Base-by-base conservation (phyloP, 352 stramenopile species). In the Globisporangium splendens region DNA sequence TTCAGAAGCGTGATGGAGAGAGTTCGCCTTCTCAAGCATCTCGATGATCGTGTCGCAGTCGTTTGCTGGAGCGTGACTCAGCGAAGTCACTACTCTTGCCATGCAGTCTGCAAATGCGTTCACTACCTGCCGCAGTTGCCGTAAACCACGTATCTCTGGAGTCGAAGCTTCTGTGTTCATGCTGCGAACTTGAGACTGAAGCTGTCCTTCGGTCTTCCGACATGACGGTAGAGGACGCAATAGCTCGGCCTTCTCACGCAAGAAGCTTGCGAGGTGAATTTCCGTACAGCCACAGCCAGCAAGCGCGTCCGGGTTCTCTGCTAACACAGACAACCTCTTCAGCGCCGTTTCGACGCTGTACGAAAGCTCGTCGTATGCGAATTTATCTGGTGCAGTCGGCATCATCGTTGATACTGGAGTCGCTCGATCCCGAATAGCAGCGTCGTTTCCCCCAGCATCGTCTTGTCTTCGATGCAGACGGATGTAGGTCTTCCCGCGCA, bases 221-320 rank as follows among this genome's bases (percentile, higher is more conserved):
- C 28, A 33, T 28, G 8, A n/a, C 1, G 38, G 43, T 31, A 24
- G 43, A 2, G 18, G 12, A 21, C 44, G 42, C 33, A 72, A 59
- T 18, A 80, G 44, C 33, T 74, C 50, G 3, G 61, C 54, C 8
- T 80, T 66, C 33, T 62, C 43, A 12, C 66, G 65, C n/a, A 89
- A 28, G 56, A 66, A 68, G 7, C 54, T 42, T 10, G 75, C 68
- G 13, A 89, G 53, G 43, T 83, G 73, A 14, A 85, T 72, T 54
- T 89, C 79, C 3, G 63, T 54, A 28, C 75, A 87, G 1, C 79
- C 77, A 21, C 63, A 77, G 3, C 77, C 79, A 39, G 72, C 72
- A n/a, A 89, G 33, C 1, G 65, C 69, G 8, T 82, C 47, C 0
- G 75, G 65, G 3, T 62, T 47, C 49, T 84, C 68, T 28, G 84